phyloP scores from a whole-genome alignment of 129 eudicot species.

The Escallonia herrerae region DNA sequence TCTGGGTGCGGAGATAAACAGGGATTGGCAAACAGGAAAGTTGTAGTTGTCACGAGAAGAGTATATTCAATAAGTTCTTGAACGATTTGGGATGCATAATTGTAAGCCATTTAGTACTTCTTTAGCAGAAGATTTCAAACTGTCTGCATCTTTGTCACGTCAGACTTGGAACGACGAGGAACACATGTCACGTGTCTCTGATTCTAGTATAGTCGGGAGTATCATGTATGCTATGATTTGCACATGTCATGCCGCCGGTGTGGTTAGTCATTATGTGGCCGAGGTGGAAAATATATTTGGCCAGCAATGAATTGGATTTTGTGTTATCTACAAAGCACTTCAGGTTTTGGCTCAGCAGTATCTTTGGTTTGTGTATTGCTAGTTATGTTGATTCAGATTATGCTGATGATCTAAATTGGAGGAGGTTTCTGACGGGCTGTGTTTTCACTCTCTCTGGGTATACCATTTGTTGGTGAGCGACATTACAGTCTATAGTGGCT shows the following conservation, averaged over 20 bases:
- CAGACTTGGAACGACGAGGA: slow-evolving; percentile 7
- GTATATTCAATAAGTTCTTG: background rate
- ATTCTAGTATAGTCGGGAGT: background rate
- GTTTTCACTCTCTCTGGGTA: no score
- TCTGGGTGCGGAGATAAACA: slow-evolving; percentile 4
- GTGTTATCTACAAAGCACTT: no score
- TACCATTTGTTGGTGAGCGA: no score
- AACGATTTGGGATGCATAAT: background rate
- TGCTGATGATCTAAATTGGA: no score
- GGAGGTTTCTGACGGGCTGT: no score
- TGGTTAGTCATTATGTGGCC: no score
- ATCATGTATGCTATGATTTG: background rate
- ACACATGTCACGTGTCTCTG: slow-evolving; percentile 1
- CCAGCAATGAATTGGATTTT: no score
- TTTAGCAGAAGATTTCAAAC: slow-evolving; percentile 5
- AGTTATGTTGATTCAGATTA: no score
- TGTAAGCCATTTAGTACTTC: slow-evolving; percentile 7
- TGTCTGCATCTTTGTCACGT: background rate
- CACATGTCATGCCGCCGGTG: background rate
- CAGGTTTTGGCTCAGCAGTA: no score
- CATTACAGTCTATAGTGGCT: no score
- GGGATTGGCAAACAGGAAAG: background rate
- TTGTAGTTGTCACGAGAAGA: slow-evolving; percentile 3
- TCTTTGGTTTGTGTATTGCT: no score
- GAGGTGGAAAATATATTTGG: no score